Evolutionary conservation across 1,284 basidiomycete species (phyloP), one percentile per base, ranked within the genome.

Genomic region (Filobasidium uniguttulatum): DNA sequence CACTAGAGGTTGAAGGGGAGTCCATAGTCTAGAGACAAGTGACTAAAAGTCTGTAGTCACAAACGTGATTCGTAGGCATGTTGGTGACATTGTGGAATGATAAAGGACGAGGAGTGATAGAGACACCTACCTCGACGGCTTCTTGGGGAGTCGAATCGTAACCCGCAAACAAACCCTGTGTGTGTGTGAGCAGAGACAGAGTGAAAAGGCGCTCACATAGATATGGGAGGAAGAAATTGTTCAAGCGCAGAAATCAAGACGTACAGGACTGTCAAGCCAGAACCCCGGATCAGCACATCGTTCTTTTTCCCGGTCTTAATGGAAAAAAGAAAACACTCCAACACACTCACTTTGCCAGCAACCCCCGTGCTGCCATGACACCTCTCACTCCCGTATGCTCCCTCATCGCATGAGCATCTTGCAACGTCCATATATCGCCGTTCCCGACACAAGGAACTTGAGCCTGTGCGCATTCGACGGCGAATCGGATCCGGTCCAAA

Each of bases 331-430:
- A 45, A 26, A 44, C 44, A 26, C 10, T 0, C 9, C 23, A n/a
- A n/a, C n/a, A n/a, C 14, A 71, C 75, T 44, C 71, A 77, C 66
- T 79, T 80, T 3, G 75, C 76, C n/a, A 79, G 60, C 46, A 80
- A 55, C 0, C 77, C 77, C 4, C 77, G 57, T 0, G 77, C 77
- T 44, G 71, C 76, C 77, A 80, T 80, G 2, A 76, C 75, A 1
- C 75, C 77, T 17, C 69, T 59, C 0, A 73, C 75, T 0, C 73
- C 72, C 0, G 73, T 75, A 44, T 62, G 60, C 5, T 60, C 54
- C n/a, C 76, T 57, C 59, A 74, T 74, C 30, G 54, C 58, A 6
- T 61, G 54, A 3, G 71, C 75, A 48, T 78, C 76, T 15, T 61
- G 59, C 10, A 69, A 56, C 8, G 66, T 69, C 72, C 76, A 80